Evolutionary conservation across 2,329 filamentous ascomycete genomes (phyloP).

Genomic region (Zasmidium angulare): DNA sequence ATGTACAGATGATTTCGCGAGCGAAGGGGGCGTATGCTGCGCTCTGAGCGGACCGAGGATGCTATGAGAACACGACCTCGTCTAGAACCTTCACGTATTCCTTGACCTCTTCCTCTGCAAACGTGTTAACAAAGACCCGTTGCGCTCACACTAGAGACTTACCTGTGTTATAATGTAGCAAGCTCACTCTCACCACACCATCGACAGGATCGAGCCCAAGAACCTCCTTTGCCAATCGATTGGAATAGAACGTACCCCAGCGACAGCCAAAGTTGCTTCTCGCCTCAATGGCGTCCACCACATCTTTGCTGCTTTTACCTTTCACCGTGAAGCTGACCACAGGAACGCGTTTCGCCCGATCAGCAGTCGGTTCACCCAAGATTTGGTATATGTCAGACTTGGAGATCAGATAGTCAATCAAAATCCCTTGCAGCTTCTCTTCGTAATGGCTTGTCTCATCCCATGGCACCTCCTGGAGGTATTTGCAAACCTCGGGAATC

Average conservation of each 20-base stretch:
- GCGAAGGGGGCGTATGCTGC: too few species aligned
- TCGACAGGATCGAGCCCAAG: slow-evolving; percentile 56
- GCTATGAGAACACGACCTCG: slow-evolving; percentile 37
- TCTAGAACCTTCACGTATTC: slow-evolving; percentile 55
- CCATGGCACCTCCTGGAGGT: slow-evolving; percentile 51
- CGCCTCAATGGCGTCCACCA: slow-evolving; percentile 64
- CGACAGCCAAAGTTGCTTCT: slow-evolving; percentile 61
- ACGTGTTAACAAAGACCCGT: slow-evolving; percentile 3
- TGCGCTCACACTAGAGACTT: slow-evolving; percentile 33
- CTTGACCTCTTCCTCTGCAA: slow-evolving; percentile 56
- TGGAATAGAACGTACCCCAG: slow-evolving; percentile 69
- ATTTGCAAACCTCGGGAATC: slow-evolving; percentile 61
- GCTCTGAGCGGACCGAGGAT: too few species aligned
- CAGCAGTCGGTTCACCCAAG: slow-evolving; percentile 55
- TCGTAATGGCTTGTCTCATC: slow-evolving; percentile 59
- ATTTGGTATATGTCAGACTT: slow-evolving; percentile 55
- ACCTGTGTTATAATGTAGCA: slow-evolving; percentile 73
- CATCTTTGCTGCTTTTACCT: slow-evolving; percentile 54
- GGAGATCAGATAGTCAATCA: slow-evolving; percentile 60
- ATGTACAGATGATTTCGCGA: too few species aligned
- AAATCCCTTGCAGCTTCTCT: slow-evolving; percentile 55
- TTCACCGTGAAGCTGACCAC: slow-evolving; percentile 67
- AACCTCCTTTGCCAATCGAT: slow-evolving; percentile 60
- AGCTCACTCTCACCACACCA: slow-evolving; percentile 67
- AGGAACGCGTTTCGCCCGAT: slow-evolving; percentile 55